Conservation (phyloP, 352 stramenopile species). For the Hyaloperonospora arabidopsidis region DNA sequence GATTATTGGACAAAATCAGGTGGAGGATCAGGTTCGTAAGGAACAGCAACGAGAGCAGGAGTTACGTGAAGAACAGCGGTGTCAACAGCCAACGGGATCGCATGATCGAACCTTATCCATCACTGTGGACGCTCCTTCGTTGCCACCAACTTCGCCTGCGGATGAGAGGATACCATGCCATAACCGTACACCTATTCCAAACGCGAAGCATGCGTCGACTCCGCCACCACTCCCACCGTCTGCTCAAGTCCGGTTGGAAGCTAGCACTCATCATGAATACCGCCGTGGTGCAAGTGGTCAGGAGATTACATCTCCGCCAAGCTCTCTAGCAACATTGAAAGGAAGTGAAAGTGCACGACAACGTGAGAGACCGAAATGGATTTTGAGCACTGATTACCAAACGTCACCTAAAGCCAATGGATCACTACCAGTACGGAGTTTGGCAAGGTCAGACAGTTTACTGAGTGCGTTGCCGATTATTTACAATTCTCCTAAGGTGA, state of each 20-base stretch:
- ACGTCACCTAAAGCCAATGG: constrained; percentile 19
- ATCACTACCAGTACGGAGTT: constrained; percentile 14
- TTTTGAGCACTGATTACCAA: constrained; percentile 15
- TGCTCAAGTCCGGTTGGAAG: constrained; percentile 20
- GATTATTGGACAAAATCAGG: no score
- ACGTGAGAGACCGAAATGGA: constrained; percentile 8
- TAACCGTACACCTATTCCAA: constrained; percentile 21
- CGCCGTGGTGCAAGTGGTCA: constrained; percentile 15
- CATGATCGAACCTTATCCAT: constrained; percentile 30
- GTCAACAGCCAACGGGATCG: constrained; percentile 2
- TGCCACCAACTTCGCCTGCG: constrained; percentile 8
- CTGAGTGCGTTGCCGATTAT: constrained; percentile 14
- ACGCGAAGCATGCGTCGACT: constrained; percentile 23
- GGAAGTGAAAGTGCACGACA: constrained; percentile 7
- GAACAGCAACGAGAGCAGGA: no score
- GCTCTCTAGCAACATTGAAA: constrained; percentile 14
- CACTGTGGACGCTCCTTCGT: constrained; percentile 22
- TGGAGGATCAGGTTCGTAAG: no score
- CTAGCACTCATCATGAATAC: constrained; percentile 13
- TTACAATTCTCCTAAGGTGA: constrained; percentile 26
- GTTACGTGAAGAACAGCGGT: not conserved
- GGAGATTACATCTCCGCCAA: constrained; percentile 16
- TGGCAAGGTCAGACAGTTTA: constrained; percentile 14
- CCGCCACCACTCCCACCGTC: constrained; percentile 22
- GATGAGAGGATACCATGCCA: constrained; percentile 10